Percentiles rank a stretch among this genome's conserved stretches.
Conservation (phyloP, 2,329 filamentous ascomycete genomes). For the Trichoderma atrobrunneum region DNA sequence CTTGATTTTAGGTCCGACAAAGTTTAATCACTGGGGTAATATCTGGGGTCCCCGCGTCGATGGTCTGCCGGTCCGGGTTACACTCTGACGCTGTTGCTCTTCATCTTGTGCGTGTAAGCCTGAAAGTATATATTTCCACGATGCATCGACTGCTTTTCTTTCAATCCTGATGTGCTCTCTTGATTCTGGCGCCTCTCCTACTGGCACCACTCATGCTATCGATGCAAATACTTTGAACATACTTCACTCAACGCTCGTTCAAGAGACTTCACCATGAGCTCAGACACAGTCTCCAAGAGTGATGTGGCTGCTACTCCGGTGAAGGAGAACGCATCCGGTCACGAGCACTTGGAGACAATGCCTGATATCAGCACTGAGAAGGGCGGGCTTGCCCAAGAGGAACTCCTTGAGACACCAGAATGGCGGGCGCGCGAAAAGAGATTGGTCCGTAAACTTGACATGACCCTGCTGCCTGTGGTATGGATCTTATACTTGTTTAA, state of each 20-base stretch:
- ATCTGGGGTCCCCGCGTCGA: constrained; percentile 4
- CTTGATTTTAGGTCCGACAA: neutral
- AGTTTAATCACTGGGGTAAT: neutral
- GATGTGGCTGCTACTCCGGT: neutral
- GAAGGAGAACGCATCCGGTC: neutral
- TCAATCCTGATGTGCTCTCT: neutral
- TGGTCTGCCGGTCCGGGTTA: constrained; percentile 2
- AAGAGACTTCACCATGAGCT: neutral
- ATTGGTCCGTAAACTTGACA: constrained; percentile 63
- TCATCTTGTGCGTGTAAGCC: neutral
- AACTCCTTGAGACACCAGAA: neutral
- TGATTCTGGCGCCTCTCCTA: neutral
- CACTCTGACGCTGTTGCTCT: neutral
- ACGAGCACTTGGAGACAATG: neutral
- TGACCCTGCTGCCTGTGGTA: constrained; percentile 51
- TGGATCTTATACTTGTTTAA: constrained; percentile 45
- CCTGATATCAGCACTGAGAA: neutral
- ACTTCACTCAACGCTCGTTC: neutral
- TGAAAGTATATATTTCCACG: neutral
- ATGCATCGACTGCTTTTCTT: neutral
- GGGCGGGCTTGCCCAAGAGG: neutral
- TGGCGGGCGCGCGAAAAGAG: constrained; percentile 42
- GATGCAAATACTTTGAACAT: neutral
- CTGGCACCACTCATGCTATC: neutral
- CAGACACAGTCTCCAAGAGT: neutral